Base-by-base conservation (phyloP, 306 rosid genomes). In the Prunus mongolica region DNA sequence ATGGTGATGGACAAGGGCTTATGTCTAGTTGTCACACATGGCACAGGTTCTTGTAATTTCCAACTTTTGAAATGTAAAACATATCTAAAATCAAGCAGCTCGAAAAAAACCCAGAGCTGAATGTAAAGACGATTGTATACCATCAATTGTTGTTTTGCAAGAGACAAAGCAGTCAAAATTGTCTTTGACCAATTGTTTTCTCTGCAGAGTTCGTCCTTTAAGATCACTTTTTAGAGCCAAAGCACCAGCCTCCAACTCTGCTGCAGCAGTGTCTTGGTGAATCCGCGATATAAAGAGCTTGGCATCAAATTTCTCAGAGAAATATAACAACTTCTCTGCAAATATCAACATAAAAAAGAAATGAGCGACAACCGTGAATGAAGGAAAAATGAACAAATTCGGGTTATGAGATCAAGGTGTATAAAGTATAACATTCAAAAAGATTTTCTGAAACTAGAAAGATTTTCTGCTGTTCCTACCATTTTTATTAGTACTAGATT, bases 131-230 rank as follows among this genome's bases (percentile, higher is more conserved):
- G 22, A 46, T 44, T 76, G 44, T 81, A 65, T 91, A 95, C 99
- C 99, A 71, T 95, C 99, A 65, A 95, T 95, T 81, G 99, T 95
- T 73, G 99, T 95, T 87, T 95, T 95, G 86, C 99, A 95, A 2
- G 99, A 95, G 86, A 95, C 99, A 77, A 95, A 95, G 79, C 99
- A 95, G 81, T 95, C 99, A 84, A 95, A 95, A 79, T 95, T 95
- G 86, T 95, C 97, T 88, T 95, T 95, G 64, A 95, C 99, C 82
- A 95, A 83, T 79, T 92, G 97, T 79, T 95, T 95, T 76, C 97
- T 89, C 85, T 91, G 97, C 71, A 89, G 92, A 24, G 95, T 95
- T 64, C 97, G 96, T 82, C 93, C 96, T 82, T 89, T 88, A 72
- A 89, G 92, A 81, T 95, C 99, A 78, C 92, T 88, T 84, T 95